phyloP scores from a whole-genome alignment of 805 yeast species.

The Saturnispora halmiae region DNA sequence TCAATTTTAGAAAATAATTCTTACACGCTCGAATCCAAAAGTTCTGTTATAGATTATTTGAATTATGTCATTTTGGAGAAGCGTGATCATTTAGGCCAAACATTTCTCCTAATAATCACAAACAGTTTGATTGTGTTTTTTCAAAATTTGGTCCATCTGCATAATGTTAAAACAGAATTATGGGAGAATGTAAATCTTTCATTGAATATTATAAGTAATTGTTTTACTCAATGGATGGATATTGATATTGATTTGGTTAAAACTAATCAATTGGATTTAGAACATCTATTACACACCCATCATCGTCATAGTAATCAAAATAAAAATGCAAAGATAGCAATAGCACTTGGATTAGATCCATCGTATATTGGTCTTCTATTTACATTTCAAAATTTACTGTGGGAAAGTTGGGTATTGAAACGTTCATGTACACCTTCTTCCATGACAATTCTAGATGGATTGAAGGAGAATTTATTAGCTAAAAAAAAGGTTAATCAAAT shows the following conservation, averaged over 20 bases:
- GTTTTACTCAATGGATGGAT: constrained; percentile 2
- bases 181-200: constrained; percentile 20
- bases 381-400: background rate
- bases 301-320: background rate
- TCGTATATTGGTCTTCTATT: background rate
- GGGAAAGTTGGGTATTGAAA: constrained; percentile 6
- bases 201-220: constrained; percentile 17
- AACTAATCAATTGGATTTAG: constrained; percentile 3
- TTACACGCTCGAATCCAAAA: background rate
- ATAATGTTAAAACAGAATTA: constrained; percentile 1
- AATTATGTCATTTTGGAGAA: constrained; percentile 20
- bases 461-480: background rate
- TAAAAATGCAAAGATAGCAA: background rate
- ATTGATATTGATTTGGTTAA: constrained; percentile 1
- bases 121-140: constrained; percentile 15
- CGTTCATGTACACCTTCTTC: background rate
- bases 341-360: background rate
- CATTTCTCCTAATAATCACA: constrained; percentile 14
- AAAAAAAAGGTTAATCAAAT: background rate
- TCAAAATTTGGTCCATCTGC: background rate
- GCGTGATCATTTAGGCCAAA: background rate
- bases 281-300: background rate
- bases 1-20: constrained; percentile 10
- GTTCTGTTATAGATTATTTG: constrained; percentile 18
- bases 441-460: background rate